Evolutionary conservation across 129 eudicot species (phyloP), one percentile per base, ranked within the genome.

Genomic region (Sambucus nigra): DNA sequence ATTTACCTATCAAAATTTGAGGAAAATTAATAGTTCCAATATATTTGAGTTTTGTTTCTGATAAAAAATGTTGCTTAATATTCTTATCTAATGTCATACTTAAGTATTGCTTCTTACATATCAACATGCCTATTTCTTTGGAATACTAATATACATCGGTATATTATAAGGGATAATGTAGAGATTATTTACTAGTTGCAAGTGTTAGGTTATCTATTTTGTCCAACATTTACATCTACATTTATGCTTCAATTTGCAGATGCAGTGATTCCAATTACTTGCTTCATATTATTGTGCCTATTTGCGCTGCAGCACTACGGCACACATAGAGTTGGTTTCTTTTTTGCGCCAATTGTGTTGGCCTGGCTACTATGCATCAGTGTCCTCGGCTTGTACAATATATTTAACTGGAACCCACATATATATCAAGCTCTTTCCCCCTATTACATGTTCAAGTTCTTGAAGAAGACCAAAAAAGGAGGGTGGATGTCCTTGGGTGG

Each of bases 401-500:
- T 89, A 28, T 62, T 80, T 21, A 49, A 53, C 27, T 89, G 97
- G 97, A 89, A 89, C 56, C 97, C 79, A 27, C 73, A 76, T 9
- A 87, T 89, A 47, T 89, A 89, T 70, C 72, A 89, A 74, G 97
- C 97, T 51, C 88, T 89, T 59, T 89, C 97, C 11, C 97, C 97
- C 2, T 75, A 71, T 69, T 89, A 89, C 77, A 89, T 89, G 97
- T 47, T 81, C 33, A 81, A 73, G 76, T 89, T 89, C 70, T 76
- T 89, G 86, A 84, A 72, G 67, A 89, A 89, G 79, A 89, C 97
- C 7, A 70, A 76, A 59, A 81, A 68, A 79, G 71, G 94, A 51
- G 97, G 97, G 39, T 89, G 97, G 97, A 68, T 89, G 94, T 88
- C 96, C 53, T 65, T 88, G 59, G 96, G 96, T 26, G 96, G 96